A percentile compares a stretch with the other conserved stretches of the same genome.
Evolutionary conservation across 2,329 filamentous ascomycete species (phyloP).

Genomic region (Ascochyta clinopodiicola): DNA sequence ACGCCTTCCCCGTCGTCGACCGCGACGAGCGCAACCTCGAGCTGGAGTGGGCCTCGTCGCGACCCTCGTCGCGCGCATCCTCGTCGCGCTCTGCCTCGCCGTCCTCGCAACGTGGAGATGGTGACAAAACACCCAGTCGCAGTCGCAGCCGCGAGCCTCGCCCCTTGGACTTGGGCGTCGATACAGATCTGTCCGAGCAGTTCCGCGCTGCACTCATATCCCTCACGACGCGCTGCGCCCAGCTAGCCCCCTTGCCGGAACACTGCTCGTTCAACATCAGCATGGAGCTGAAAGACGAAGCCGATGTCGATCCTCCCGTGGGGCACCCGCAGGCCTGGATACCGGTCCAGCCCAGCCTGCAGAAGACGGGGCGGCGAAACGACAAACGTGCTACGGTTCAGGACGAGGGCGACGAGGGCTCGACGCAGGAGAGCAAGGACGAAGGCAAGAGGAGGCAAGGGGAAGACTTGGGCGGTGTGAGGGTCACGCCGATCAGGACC

Average conservation of each 20-base stretch:
- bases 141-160: constrained; percentile 19
- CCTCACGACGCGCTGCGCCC: constrained; percentile 66
- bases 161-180: constrained; percentile 30
- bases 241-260: constrained; percentile 63
- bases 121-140: constrained; percentile 8
- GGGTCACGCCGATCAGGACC: constrained; percentile 66
- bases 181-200: constrained; percentile 72
- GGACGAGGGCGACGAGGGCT: constrained; percentile 13
- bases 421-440: constrained; percentile 24
- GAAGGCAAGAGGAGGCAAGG: constrained; percentile 27
- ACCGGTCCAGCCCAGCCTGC: constrained; percentile 60
- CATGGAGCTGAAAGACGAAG: constrained; percentile 71
- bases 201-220: constrained; percentile 71
- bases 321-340: constrained; percentile 65
- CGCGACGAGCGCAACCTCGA: constrained; percentile 57
- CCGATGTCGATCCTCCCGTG: constrained; percentile 55
- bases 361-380: constrained; percentile 39
- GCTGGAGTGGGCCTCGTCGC: constrained; percentile 51
- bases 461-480: constrained; percentile 58
- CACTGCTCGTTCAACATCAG: constrained; percentile 78
- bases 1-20: constrained; percentile 59
- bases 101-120: constrained; percentile 12
- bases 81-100: neutral
- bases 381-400: neutral
- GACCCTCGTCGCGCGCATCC: constrained; percentile 6